Percentiles rank a stretch among this genome's conserved stretches.
These are phyloP conservation scores for Neopestalotiopsis rosae DNA, from an alignment of 2,329 filamentous ascomycete species.

Conservation along the genomic window DNA sequence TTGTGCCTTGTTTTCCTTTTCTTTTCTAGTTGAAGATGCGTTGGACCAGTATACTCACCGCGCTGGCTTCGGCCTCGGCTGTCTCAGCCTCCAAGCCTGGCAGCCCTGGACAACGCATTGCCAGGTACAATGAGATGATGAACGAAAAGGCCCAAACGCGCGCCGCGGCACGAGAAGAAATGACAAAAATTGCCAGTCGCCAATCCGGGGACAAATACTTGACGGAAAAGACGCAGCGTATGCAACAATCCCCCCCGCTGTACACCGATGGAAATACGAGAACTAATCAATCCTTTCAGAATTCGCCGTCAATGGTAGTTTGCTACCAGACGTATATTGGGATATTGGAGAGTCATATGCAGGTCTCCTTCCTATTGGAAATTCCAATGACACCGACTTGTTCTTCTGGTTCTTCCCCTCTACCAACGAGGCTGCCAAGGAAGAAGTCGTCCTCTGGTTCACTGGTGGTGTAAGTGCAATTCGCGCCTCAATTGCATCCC, in stretches of 20 bases:
- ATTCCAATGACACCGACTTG: slow-evolving; percentile 52
- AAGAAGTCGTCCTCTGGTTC: slow-evolving; percentile 56
- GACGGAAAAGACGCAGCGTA: slow-evolving; percentile 14
- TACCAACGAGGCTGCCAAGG: slow-evolving; percentile 42
- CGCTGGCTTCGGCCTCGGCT: slow-evolving; percentile 12
- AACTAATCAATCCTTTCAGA: neutral
- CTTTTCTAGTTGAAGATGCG: neutral
- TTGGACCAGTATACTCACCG: slow-evolving; percentile 9
- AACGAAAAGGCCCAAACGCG: neutral
- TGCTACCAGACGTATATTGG: slow-evolving; percentile 71
- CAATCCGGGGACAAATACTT: slow-evolving; percentile 16
- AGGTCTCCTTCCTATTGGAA: slow-evolving; percentile 63
- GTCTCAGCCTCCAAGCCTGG: slow-evolving; percentile 14
- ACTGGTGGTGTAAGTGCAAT: slow-evolving; percentile 45
- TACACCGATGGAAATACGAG: neutral
- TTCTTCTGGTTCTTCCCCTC: slow-evolving; percentile 63
- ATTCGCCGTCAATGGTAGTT: slow-evolving; percentile 67
- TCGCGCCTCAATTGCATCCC: neutral
- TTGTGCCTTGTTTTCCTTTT: neutral
- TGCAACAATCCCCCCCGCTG: neutral
- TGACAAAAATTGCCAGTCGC: slow-evolving; percentile 3
- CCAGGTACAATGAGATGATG: slow-evolving; percentile 9
- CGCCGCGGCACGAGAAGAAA: neutral
- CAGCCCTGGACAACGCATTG: slow-evolving; percentile 1
- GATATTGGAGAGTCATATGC: slow-evolving; percentile 71